A percentile compares a stretch with the other conserved stretches of the same genome.
These are phyloP conservation scores for Mycena epipterygia DNA, from an alignment of 768 basidiomycete species.

Conservation along the genomic window DNA sequence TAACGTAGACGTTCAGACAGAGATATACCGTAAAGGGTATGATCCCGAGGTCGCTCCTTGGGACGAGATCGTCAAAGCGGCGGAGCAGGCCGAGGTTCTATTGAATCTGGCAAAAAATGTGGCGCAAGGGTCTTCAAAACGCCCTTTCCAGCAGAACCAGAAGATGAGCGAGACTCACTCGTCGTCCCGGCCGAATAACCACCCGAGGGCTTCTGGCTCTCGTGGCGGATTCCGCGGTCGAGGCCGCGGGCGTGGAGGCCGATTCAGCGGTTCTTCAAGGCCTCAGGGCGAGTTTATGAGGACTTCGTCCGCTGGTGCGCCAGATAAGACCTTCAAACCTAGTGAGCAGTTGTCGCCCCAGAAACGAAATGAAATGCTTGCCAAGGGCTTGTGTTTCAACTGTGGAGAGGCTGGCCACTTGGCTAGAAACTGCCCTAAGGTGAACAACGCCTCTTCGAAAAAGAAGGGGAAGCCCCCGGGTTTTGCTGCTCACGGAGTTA, in stretches of 20 bases:
- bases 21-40: conserved; percentile 36
- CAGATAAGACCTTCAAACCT: not conserved
- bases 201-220: too few species aligned
- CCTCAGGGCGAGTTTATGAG: not conserved
- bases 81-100: conserved; percentile 34
- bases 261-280: too few species aligned
- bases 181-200: too few species aligned
- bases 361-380: conserved; percentile 28
- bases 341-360: not conserved
- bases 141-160: too few species aligned
- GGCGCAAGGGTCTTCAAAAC: too few species aligned
- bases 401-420: conserved; percentile 46
- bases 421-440: conserved; percentile 44
- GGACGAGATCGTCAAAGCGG: conserved; percentile 39
- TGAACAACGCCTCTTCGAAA: conserved; percentile 13
- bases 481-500: not conserved
- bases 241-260: conserved; percentile 43
- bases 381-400: conserved; percentile 43
- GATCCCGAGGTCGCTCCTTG: conserved; percentile 26
- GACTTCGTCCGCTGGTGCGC: not conserved
- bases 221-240: not conserved
- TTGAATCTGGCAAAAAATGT: not conserved
- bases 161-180: too few species aligned
- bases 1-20: conserved; percentile 30
- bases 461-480: conserved; percentile 11